These are phyloP conservation scores for Nicotiana attenuata DNA, from an alignment of 257 asterid genomes.

Conservation along the genomic window DNA sequence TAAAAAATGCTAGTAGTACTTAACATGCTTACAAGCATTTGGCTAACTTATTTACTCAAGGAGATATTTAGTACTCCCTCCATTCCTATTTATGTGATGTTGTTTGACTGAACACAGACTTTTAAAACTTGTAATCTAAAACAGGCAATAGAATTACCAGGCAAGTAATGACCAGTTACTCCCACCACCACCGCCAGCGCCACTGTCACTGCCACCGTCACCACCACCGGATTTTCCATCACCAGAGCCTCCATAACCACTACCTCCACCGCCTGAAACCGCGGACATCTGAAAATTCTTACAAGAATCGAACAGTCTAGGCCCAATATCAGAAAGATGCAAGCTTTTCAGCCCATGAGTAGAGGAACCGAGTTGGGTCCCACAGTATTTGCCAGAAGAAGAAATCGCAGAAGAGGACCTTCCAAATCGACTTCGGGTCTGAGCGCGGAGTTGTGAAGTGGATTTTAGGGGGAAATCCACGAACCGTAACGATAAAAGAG, in stretches of 20 bases:
- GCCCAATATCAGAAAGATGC: conserved; percentile 20
- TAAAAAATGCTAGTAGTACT: background rate
- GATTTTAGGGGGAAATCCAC: conserved; percentile 16
- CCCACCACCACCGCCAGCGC: conserved; percentile 21
- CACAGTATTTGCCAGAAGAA: background rate
- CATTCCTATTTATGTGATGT: no score
- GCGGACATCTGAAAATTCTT: conserved; percentile 40
- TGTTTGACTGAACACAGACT: no score
- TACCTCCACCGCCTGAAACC: conserved; percentile 45
- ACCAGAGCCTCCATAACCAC: conserved; percentile 48
- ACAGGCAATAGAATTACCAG: conserved; percentile 37
- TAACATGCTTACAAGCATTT: background rate
- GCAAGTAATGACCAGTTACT: conserved; percentile 55
- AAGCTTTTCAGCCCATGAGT: conserved; percentile 23
- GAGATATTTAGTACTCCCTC: background rate
- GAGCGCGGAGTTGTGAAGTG: conserved; percentile 17
- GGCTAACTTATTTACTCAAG: background rate
- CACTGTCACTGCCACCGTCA: conserved; percentile 29
- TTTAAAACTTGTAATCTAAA: no score
- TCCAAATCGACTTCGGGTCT: background rate
- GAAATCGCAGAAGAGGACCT: conserved; percentile 16
- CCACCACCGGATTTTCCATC: conserved; percentile 45
- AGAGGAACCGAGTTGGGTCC: background rate
- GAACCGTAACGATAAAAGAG: conserved; percentile 19
- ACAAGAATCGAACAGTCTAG: conserved; percentile 16